Evolutionary conservation across 140 eudicot species (phyloP).

Genomic region (Cichorium intybus): DNA sequence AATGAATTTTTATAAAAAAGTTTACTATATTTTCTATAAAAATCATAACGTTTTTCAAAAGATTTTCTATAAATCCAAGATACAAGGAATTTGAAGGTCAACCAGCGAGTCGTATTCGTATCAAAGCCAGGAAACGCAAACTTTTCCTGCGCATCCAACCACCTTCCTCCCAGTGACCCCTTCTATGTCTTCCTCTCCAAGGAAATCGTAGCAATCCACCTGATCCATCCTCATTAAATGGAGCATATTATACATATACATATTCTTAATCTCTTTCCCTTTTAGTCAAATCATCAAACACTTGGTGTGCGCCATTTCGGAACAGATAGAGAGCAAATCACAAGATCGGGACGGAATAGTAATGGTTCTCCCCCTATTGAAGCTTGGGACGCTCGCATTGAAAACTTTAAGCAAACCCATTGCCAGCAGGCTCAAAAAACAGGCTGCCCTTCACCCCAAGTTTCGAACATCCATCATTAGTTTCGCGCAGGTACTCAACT

Average conservation of each 20-base stretch:
- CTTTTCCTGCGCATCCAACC: constrained; percentile 3
- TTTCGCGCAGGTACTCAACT: constrained; percentile 66
- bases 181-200: constrained; percentile 24
- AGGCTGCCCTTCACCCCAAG: constrained; percentile 71
- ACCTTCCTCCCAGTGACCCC: constrained; percentile 17
- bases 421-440: constrained; percentile 66
- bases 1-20: too few species aligned
- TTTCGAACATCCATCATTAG: constrained; percentile 59
- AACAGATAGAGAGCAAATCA: neutral
- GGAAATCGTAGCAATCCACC: constrained; percentile 10
- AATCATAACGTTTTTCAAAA: neutral
- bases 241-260: neutral
- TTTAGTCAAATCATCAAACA: constrained; percentile 15
- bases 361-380: constrained; percentile 71
- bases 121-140: constrained; percentile 18
- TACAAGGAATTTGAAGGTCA: constrained; percentile 8
- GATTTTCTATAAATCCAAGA: neutral
- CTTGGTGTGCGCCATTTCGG: constrained; percentile 14
- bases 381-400: constrained; percentile 75
- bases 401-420: constrained; percentile 81
- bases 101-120: constrained; percentile 11
- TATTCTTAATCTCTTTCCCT: constrained; percentile 1
- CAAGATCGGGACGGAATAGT: constrained; percentile 22
- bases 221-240: neutral
- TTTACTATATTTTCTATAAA: too few species aligned